Evolutionary conservation across 768 basidiomycete genomes (phyloP), one percentile per base, ranked within the genome.

Genomic region (Plicaturopsis crispa): DNA sequence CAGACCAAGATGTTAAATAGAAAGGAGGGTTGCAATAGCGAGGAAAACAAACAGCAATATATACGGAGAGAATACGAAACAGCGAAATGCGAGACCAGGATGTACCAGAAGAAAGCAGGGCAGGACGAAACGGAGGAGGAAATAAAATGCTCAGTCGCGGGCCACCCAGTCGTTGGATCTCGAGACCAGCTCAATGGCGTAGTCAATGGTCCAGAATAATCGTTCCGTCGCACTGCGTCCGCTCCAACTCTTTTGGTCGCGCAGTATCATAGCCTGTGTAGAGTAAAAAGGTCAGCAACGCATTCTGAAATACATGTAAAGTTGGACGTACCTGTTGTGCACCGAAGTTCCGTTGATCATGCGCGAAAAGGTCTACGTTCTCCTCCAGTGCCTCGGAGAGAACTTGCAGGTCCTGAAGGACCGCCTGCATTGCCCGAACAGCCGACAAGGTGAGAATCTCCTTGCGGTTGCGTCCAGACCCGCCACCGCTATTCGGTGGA

Each of bases 181-280:
- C 39, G 82, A 76, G 50, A 80, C 84, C 49, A 93, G 75, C 65
- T 88, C 89, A 43, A 91, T 80, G 8, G 88, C 84, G 58, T 84
- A 84, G 53, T 97, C 93, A 40, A 83, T 82, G 24, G 85, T 87
- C 83, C 89, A 94, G 64, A 97, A 97, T 45, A 91, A 59, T 24
- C 84, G 73, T 57, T 99, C 96, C 16, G 87, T 96, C 12, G 87
- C 80, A 48, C 88, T 92, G 35, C 91, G 71, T 18, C 80, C 79
- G 45, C 81, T 96, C 94, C 94, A 98, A 53, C 85, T 85, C 60
- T 90, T 91, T 57, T 99, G 96, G 53, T 93, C 88, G 18, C 94
- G 75, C 10, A 99, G 67, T 40, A 98, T 90, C 81, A 96, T 93
- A 13, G 94, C 94, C 87, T 94, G 46, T 19, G 36, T 26, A 37